phyloP scores from a whole-genome alignment of 106 monocot species.

The Narthecium ossifragum region DNA sequence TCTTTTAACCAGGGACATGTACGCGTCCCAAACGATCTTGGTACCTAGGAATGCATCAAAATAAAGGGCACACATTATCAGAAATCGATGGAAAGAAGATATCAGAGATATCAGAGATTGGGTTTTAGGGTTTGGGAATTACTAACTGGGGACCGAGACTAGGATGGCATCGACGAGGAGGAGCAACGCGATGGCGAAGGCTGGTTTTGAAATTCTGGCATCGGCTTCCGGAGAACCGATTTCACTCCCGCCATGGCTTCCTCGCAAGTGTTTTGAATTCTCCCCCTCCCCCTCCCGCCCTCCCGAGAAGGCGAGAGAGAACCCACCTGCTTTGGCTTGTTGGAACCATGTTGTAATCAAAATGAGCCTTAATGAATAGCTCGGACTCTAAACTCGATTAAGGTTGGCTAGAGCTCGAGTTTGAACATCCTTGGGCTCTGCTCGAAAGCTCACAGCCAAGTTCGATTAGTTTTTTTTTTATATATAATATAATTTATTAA shows the following conservation, averaged over 20 bases:
- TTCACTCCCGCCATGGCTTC: no score
- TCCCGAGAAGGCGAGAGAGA: no score
- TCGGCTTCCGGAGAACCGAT: neutral
- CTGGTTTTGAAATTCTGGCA: constrained; percentile 8
- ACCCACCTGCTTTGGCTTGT: no score
- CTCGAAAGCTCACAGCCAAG: no score
- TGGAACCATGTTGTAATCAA: no score
- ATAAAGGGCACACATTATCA: neutral
- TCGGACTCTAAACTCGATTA: no score
- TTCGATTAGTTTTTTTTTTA: no score
- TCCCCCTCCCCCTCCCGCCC: neutral
- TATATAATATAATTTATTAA: no score
- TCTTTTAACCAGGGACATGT: constrained; percentile 99
- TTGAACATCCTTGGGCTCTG: no score
- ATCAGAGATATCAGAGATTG: neutral
- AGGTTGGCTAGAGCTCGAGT: no score
- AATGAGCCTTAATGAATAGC: no score
- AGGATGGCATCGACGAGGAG: constrained; percentile 54
- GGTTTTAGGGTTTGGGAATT: neutral
- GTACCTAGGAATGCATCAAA: constrained; percentile 43
- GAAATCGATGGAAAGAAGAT: neutral
- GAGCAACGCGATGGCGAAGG: constrained; percentile 33
- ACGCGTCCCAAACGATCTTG: constrained; percentile 99
- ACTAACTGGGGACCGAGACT: constrained; percentile 73
- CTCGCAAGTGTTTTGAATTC: no score